phyloP scores from a whole-genome alignment of 1,284 basidiomycete genomes.

The Naganishia albida region DNA sequence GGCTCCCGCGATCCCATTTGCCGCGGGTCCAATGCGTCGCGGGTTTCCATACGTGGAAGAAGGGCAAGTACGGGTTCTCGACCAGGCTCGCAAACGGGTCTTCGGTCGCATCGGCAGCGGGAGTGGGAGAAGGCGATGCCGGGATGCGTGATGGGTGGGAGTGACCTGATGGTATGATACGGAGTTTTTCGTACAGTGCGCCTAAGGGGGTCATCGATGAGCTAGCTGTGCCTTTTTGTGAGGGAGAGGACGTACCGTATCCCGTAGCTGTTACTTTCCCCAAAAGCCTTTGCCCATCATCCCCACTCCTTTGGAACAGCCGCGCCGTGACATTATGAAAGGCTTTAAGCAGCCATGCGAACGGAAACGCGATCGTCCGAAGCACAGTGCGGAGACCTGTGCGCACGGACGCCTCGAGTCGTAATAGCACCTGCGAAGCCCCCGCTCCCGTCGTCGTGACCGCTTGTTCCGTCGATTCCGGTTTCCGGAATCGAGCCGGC shows the following conservation, averaged over 20 bases:
- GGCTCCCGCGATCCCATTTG: constrained; percentile 50
- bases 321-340: not conserved
- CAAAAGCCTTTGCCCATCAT: constrained; percentile 32
- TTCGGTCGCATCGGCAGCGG: not conserved
- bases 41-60: constrained; percentile 93
- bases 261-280: constrained; percentile 35
- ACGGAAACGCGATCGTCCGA: not conserved
- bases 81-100: constrained; percentile 35
- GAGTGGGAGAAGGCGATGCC: constrained; percentile 23
- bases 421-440: not conserved
- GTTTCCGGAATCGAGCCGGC: constrained; percentile 37
- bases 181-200: constrained; percentile 68
- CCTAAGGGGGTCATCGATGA: too few species aligned
- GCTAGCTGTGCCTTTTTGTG: not conserved
- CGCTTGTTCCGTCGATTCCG: not conserved
- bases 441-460: not conserved
- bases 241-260: constrained; percentile 38
- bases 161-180: constrained; percentile 71
- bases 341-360: not conserved
- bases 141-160: constrained; percentile 55
- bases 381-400: not conserved
- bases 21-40: constrained; percentile 63
- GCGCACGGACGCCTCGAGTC: not conserved
- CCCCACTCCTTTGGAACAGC: not conserved
- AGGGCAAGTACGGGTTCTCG: constrained; percentile 72